Conservation (phyloP, 352 stramenopile genomes). For the Phytophthora tentaculata region DNA sequence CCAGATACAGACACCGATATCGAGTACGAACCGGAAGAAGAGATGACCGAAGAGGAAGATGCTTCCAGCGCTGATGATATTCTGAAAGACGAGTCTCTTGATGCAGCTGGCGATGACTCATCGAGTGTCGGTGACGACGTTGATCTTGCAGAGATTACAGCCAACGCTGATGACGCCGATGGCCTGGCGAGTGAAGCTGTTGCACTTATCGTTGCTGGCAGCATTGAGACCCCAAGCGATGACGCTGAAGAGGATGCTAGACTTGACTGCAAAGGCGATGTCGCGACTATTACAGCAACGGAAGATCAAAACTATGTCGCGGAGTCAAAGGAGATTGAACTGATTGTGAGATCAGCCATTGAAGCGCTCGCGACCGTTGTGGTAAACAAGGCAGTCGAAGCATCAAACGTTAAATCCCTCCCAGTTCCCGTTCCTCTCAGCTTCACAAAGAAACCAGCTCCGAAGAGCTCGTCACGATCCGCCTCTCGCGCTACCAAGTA, state of each 20-base stretch:
- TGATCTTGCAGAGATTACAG: not conserved
- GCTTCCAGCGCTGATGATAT: not conserved
- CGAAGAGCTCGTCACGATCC: slow-evolving; percentile 3
- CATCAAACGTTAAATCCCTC: not conserved
- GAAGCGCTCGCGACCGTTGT: not conserved
- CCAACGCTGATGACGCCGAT: not conserved
- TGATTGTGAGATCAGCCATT: slow-evolving; percentile 1
- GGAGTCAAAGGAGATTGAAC: not conserved
- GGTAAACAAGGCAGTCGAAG: not conserved
- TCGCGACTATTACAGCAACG: not conserved
- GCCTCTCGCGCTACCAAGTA: not conserved
- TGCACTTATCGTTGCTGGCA: not conserved
- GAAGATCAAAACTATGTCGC: not conserved
- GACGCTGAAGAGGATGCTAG: not conserved
- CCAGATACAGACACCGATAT: slow-evolving; percentile 8
- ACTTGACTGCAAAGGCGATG: not conserved
- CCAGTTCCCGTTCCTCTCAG: not conserved
- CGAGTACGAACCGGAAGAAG: slow-evolving; percentile 12
- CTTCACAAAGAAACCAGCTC: slow-evolving; percentile 4
- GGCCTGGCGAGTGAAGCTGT: not conserved
- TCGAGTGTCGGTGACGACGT: not conserved
- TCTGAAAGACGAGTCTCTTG: not conserved
- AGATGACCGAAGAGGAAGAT: not conserved
- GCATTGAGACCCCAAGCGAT: not conserved
- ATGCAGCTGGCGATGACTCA: not conserved